A percentile compares a stretch with the other conserved stretches of the same genome.
These are phyloP conservation scores for Kurtzmaniella quercitrusa DNA, from an alignment of 1,139 yeast species.

Conservation along the genomic window DNA sequence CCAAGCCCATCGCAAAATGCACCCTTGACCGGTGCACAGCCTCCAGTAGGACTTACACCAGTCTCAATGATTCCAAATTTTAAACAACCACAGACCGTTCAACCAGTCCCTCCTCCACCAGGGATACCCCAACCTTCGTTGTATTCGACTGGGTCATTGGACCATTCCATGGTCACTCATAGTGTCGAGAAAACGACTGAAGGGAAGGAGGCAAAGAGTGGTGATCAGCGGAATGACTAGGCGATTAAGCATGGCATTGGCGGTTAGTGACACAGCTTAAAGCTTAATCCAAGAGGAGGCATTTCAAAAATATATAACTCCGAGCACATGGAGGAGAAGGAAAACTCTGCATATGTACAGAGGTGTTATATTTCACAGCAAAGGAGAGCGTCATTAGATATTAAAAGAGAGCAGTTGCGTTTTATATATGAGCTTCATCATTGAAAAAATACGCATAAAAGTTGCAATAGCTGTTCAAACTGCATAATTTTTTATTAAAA, in stretches of 20 bases:
- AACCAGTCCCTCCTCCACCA: constrained; percentile 2
- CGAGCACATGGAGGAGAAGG: background rate
- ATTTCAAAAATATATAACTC: background rate
- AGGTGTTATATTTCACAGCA: background rate
- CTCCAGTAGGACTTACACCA: background rate
- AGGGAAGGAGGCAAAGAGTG: background rate
- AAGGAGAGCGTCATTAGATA: background rate
- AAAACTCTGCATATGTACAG: background rate
- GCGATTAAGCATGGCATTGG: background rate
- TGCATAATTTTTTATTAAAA: background rate
- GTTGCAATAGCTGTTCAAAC: background rate
- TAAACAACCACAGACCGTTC: background rate
- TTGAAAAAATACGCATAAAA: background rate
- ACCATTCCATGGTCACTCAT: background rate
- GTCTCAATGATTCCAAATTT: background rate
- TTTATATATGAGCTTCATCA: background rate
- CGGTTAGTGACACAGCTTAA: background rate
- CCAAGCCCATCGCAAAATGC: constrained; percentile 1
- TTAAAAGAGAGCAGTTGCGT: background rate
- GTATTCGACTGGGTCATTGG: background rate
- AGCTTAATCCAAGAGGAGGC: background rate
- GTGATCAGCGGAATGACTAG: background rate
- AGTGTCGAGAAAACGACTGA: background rate
- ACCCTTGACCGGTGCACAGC: constrained; percentile 1
- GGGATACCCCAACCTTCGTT: constrained; percentile 1